Percentiles rank a stretch among this genome's conserved stretches.
These are phyloP conservation scores for Nothopassalora personata DNA, from an alignment of 2,329 filamentous ascomycete genomes.

Conservation along the genomic window DNA sequence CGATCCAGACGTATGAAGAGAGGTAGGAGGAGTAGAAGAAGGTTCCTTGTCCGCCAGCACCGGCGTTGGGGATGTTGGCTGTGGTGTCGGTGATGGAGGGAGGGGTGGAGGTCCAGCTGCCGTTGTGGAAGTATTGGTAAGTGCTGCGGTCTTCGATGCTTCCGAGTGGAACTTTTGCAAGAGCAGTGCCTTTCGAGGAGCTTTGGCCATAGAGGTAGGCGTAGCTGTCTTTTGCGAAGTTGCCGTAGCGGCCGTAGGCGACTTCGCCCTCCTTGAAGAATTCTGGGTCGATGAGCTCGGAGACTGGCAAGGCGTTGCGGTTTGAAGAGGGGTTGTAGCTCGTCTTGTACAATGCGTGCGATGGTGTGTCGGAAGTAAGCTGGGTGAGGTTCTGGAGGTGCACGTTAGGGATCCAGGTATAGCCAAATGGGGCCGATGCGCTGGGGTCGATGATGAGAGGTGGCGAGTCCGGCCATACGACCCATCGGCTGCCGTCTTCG, in stretches of 20 bases:
- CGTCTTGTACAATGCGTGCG: conserved; percentile 18
- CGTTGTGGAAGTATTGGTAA: conserved; percentile 21
- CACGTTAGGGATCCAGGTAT: conserved; percentile 20
- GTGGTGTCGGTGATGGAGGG: conserved; percentile 14
- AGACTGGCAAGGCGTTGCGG: conserved; percentile 15
- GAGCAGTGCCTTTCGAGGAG: conserved; percentile 7
- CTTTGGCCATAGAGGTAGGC: conserved; percentile 24
- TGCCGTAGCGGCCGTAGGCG: conserved; percentile 22
- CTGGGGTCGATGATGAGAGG: conserved; percentile 13
- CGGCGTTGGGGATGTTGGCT: conserved; percentile 19
- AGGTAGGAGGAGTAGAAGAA: conserved; percentile 29
- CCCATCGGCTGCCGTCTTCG: conserved; percentile 19
- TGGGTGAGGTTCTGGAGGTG: conserved; percentile 12
- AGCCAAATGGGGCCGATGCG: conserved; percentile 11
- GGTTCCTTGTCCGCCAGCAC: conserved; percentile 29
- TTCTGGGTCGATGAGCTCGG: conserved; percentile 10
- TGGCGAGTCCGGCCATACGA: conserved; percentile 21
- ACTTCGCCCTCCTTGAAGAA: conserved; percentile 19
- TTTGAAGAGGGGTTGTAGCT: conserved; percentile 8
- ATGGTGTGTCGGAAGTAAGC: conserved; percentile 12
- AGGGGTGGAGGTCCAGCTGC: conserved; percentile 15
- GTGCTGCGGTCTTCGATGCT: conserved; percentile 18
- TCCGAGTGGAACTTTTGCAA: conserved; percentile 17
- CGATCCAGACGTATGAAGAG: conserved; percentile 31
- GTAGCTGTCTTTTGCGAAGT: conserved; percentile 7